Percentiles rank a stretch among this genome's conserved stretches.
phyloP scores from a whole-genome alignment of 2,329 filamentous ascomycete species.

The Trichoderma endophyticum region DNA sequence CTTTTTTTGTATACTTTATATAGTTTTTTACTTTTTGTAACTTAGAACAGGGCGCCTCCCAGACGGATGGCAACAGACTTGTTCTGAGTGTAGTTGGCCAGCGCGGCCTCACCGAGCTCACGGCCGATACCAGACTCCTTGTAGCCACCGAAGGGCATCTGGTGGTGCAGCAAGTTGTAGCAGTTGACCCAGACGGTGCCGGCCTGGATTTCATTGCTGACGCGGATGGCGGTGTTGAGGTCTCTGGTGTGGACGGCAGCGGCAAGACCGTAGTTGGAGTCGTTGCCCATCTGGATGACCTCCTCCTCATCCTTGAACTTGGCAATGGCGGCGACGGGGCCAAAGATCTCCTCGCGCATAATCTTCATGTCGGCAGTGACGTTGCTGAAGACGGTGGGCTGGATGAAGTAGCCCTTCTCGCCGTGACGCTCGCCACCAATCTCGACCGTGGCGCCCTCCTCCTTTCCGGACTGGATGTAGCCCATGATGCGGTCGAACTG shows the following conservation, averaged over 20 bases:
- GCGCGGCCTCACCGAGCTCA: conserved; percentile 67
- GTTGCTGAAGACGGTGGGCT: conserved; percentile 86
- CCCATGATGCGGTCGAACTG: conserved; percentile 89
- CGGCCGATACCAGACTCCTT: conserved; percentile 77
- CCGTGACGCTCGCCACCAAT: conserved; percentile 56
- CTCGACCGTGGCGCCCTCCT: conserved; percentile 60
- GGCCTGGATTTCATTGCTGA: conserved; percentile 71
- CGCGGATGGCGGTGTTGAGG: conserved; percentile 77
- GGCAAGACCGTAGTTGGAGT: conserved; percentile 76
- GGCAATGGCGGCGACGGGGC: conserved; percentile 77
- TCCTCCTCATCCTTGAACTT: conserved; percentile 85
- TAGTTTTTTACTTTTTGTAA: not conserved
- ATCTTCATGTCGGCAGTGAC: conserved; percentile 85
- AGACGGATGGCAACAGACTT: conserved; percentile 59
- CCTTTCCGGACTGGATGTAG: conserved; percentile 67
- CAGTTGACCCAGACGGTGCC: conserved; percentile 61
- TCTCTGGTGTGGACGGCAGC: conserved; percentile 79
- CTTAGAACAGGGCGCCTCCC: conserved; percentile 24
- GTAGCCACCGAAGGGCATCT: conserved; percentile 68
- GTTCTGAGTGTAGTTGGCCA: conserved; percentile 65
- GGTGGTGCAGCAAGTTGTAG: conserved; percentile 70
- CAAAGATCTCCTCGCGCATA: conserved; percentile 89
- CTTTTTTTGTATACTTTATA: conserved; percentile 1
- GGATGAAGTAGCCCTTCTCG: conserved; percentile 80
- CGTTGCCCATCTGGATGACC: conserved; percentile 70